Base-by-base conservation (phyloP, 257 asterid genomes). In the Solanum paucissectum region DNA sequence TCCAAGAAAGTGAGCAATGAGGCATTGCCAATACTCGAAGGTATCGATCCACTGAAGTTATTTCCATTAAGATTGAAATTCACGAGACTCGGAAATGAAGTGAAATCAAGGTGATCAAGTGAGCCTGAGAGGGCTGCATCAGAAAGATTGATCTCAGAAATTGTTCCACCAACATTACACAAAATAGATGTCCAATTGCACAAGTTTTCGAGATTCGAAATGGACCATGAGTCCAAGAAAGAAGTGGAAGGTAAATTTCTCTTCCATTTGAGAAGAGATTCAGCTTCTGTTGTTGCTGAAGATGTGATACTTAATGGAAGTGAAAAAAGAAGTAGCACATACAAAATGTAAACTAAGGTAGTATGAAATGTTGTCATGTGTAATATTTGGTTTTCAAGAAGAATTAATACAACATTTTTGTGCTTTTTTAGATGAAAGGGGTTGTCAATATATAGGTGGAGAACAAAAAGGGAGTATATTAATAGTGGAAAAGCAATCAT, bases 121-220 rank as follows among this genome's bases (percentile, higher is more conserved):
- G 91, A 89, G 55, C 96, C 98, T 0, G 75, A 64, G 18, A 97
- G 92, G 84, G 64, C 44, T 37, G 90, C 88, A 83, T 60, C 83
- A 6, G 94, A 76, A 3, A 97, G 90, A 60, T 91, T 87, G 49
- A 97, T 89, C 84, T 46, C 88, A 3, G 95, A 90, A 52, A 97
- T 88, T 0, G 94, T 89, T 27, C 91, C 92, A 1, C 74, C 90
- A 1, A 5, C 4, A 76, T 91, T 91, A 94, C 99, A 96, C 14
- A 27, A 81, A 52, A 95, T 86, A 75, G 93, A 95, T 12, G 85
- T 87, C 99, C 99, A 96, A 46, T 62, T 87, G 91, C 99, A 96
- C 32, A 91, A 94, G 91, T 88, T 92, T 44, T 86, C 82, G 79
- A 88, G 12, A 90, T 90, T 94, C 87, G 37, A 60, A 86, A 86